Evolutionary conservation across 2,329 filamentous ascomycete genomes (phyloP).

Genomic region (Fusarium succisae): DNA sequence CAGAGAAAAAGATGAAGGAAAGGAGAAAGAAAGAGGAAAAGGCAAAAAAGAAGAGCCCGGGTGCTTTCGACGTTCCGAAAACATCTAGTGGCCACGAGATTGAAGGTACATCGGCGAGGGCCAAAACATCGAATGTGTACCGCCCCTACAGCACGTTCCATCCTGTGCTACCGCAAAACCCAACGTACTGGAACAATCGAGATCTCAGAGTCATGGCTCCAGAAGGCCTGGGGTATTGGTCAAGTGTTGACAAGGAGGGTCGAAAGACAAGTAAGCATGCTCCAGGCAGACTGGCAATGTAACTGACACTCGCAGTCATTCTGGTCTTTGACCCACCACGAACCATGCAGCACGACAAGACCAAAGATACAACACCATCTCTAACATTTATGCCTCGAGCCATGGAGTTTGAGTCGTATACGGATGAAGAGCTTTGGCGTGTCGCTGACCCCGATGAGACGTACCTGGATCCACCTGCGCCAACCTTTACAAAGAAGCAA

Average conservation of each 20-base stretch:
- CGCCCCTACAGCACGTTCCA: constrained; percentile 43
- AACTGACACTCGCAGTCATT: constrained; percentile 31
- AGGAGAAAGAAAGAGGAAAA: constrained; percentile 9
- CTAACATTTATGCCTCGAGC: constrained; percentile 45
- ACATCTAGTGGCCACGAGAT: not conserved
- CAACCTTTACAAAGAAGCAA: constrained; percentile 1
- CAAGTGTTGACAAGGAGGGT: constrained; percentile 20
- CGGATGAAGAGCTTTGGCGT: constrained; percentile 42
- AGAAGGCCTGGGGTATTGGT: constrained; percentile 42
- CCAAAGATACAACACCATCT: constrained; percentile 22
- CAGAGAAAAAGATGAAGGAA: not conserved
- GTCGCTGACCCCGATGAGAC: constrained; percentile 39
- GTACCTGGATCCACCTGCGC: constrained; percentile 41
- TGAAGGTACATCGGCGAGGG: constrained; percentile 14
- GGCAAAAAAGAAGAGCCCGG: not conserved
- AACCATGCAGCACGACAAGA: constrained; percentile 36
- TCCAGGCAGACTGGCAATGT: not conserved
- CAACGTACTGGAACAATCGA: constrained; percentile 38
- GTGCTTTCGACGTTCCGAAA: not conserved
- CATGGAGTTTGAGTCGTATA: constrained; percentile 43
- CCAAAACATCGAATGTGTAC: constrained; percentile 42
- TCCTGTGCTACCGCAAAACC: constrained; percentile 34
- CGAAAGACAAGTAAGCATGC: constrained; percentile 33
- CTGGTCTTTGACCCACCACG: constrained; percentile 38
- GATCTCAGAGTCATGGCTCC: constrained; percentile 43